Base-by-base conservation (phyloP, 495 filamentous ascomycete species). In the Hypoxylon trugodes region DNA sequence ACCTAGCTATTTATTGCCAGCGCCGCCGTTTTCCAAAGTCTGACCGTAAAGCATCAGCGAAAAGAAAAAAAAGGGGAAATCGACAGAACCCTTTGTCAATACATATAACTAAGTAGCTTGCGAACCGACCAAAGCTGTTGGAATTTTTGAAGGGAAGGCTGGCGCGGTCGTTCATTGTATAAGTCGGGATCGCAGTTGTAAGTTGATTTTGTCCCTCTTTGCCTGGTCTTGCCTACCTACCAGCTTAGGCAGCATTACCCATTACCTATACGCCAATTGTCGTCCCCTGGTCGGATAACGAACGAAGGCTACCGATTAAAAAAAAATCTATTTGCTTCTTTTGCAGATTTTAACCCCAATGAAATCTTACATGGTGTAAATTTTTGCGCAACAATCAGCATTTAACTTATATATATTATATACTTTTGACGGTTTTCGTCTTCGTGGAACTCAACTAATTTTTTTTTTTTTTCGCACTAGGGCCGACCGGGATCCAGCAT, bases 401-500 rank as follows among this genome's bases (percentile, higher is more conserved):
- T n/a, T n/a, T n/a, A n/a, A n/a, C n/a, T n/a, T n/a, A n/a, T n/a
- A n/a, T n/a, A 25, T 19, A 10, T n/a, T 45, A 45, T 6, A 45
- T 45, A 12, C 42, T 35, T 55, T 36, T 35, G 6, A 35, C 35
- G 8, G 25, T 30, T 40, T 48, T 42, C 1, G 18, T 35, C 25
- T 40, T 57, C 21, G 21, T 24, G 26, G 41, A 35, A 57, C 32
- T 40, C 33, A 24, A 47, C 61, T 65, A 65, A 63, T 65, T 59
- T 54, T 48, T 47, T 41, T 41, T 53, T 47, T 24, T 19, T 41
- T 12, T 47, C 15, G 24, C 47, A 61, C 57, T 52, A 66, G 50
- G 35, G 25, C 32, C 26, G 46, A 66, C 63, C 46, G n/a, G 63
- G 63, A 61, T 66, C 63, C 24, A 53, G 63, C 51, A 58, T 53